Evolutionary conservation across 2,329 filamentous ascomycete genomes (phyloP).

Genomic region (Lachnellula willkommii): DNA sequence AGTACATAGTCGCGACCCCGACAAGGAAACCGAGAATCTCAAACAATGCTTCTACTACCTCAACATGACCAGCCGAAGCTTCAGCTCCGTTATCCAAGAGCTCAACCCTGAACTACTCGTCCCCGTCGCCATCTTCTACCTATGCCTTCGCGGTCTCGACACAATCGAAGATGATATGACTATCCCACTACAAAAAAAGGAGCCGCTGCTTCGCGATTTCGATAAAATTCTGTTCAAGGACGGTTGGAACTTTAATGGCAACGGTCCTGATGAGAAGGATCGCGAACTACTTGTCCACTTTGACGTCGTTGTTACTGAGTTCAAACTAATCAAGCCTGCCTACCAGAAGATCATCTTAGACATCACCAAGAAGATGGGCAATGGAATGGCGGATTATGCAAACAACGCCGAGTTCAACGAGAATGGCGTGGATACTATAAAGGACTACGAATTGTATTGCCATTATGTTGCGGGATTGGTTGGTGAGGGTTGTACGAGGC

Average conservation of each 20-base stretch:
- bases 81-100: slow-evolving; percentile 89
- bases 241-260: slow-evolving; percentile 85
- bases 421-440: slow-evolving; percentile 73
- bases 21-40: slow-evolving; percentile 68
- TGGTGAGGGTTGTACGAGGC: slow-evolving; percentile 81
- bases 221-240: slow-evolving; percentile 71
- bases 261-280: slow-evolving; percentile 89
- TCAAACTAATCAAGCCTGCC: slow-evolving; percentile 77
- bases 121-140: slow-evolving; percentile 86
- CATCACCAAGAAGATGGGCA: slow-evolving; percentile 90
- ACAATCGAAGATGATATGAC: slow-evolving; percentile 99
- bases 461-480: slow-evolving; percentile 99
- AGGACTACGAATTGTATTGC: slow-evolving; percentile 95
- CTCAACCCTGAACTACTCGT: slow-evolving; percentile 90
- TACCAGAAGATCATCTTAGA: slow-evolving; percentile 88
- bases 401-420: slow-evolving; percentile 75
- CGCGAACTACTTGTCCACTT: slow-evolving; percentile 89
- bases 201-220: slow-evolving; percentile 80
- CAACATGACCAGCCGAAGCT: slow-evolving; percentile 85
- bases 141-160: slow-evolving; percentile 84
- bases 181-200: slow-evolving; percentile 73
- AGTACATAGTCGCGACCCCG: slow-evolving; percentile 74
- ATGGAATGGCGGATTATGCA: slow-evolving; percentile 96
- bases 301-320: slow-evolving; percentile 77
- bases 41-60: slow-evolving; percentile 83